Conservation (phyloP, 2,329 filamentous ascomycete species). For the Orbilia ellipsospora region DNA sequence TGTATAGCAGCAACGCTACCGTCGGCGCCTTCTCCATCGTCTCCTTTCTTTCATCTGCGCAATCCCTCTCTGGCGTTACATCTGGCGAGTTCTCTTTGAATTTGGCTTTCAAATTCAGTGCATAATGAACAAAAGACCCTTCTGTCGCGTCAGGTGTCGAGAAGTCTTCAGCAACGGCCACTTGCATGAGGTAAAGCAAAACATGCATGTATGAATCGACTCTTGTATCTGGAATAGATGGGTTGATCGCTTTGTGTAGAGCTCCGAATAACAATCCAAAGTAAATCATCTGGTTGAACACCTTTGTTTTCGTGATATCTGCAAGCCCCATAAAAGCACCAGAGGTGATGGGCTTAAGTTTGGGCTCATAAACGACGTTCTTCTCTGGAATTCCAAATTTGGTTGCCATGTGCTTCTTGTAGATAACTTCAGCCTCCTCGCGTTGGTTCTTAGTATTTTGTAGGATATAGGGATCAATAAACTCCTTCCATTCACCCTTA, state of each 20-base stretch:
- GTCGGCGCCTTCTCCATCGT: conserved; percentile 72
- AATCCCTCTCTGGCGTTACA: conserved; percentile 24
- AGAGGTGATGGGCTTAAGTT: conserved; percentile 77
- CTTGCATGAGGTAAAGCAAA: conserved; percentile 84
- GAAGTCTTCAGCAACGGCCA: conserved; percentile 85
- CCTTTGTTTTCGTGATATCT: conserved; percentile 81
- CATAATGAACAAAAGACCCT: conserved; percentile 77
- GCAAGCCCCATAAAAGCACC: conserved; percentile 81
- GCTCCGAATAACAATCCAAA: conserved; percentile 86
- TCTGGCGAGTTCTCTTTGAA: not conserved
- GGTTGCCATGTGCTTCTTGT: conserved; percentile 86
- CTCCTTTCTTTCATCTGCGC: conserved; percentile 65
- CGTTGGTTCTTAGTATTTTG: conserved; percentile 97
- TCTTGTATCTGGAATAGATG: conserved; percentile 80
- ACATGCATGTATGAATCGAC: conserved; percentile 93
- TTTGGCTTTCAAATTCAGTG: conserved; percentile 65
- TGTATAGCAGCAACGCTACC: conserved; percentile 67
- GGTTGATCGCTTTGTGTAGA: conserved; percentile 74
- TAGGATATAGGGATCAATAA: conserved; percentile 93
- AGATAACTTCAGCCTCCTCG: conserved; percentile 91
- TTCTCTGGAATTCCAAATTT: conserved; percentile 82
- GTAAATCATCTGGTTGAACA: conserved; percentile 91
- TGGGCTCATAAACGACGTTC: conserved; percentile 92
- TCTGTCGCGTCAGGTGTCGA: conserved; percentile 66
- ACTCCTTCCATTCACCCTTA: conserved; percentile 83